Evolutionary conservation across 2,329 filamentous ascomycete species (phyloP).

Genomic region (Colletotrichum tamarilloi): DNA sequence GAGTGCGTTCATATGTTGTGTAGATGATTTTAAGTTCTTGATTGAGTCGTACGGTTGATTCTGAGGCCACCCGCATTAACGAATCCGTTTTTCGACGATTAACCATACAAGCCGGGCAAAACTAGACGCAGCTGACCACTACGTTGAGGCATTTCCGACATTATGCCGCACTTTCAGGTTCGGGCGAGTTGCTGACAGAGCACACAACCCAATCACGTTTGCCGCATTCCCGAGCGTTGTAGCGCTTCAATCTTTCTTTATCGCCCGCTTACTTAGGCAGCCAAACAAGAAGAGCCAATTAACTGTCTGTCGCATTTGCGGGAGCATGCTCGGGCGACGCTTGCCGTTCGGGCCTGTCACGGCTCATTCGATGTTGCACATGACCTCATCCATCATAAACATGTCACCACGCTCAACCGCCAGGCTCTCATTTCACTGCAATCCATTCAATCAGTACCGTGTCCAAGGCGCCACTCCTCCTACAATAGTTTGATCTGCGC

Average conservation of each 20-base stretch:
- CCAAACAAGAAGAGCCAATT: background rate
- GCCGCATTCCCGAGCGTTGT: background rate
- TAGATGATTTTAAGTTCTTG: too few species aligned
- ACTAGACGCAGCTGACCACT: background rate
- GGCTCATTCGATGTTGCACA: background rate
- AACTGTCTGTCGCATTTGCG: background rate
- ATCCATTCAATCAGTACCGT: background rate
- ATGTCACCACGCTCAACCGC: background rate
- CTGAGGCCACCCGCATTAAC: too few species aligned
- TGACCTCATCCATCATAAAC: background rate
- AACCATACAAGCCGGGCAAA: background rate
- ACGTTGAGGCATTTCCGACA: background rate
- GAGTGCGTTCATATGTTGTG: too few species aligned
- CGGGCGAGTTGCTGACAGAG: background rate
- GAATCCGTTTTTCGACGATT: background rate
- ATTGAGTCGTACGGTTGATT: too few species aligned
- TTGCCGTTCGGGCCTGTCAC: background rate
- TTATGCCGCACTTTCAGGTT: background rate
- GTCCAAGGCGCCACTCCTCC: background rate
- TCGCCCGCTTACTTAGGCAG: background rate
- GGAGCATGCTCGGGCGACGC: background rate
- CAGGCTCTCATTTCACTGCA: background rate
- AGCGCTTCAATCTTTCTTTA: background rate
- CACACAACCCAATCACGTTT: background rate
- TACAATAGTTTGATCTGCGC: background rate